Evolutionary conservation across 495 filamentous ascomycete species (phyloP).

Genomic region (Penicillium odoratum): DNA sequence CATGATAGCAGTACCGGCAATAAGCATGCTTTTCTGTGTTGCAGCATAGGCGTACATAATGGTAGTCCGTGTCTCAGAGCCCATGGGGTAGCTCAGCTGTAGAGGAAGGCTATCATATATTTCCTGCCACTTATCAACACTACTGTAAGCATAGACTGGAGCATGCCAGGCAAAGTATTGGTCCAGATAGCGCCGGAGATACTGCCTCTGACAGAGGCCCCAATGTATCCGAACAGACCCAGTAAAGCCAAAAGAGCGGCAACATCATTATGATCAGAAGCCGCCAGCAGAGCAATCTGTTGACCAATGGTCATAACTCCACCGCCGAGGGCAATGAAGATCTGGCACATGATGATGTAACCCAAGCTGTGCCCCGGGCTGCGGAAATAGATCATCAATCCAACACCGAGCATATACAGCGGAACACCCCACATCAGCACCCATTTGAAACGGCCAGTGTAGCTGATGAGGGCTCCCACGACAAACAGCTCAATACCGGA

Average conservation of each 20-base stretch:
- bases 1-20: slow-evolving; percentile 33
- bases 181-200: slow-evolving; percentile 69
- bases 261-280: slow-evolving; percentile 62
- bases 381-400: slow-evolving; percentile 69
- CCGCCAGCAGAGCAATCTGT: slow-evolving; percentile 69
- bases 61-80: slow-evolving; percentile 47
- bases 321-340: slow-evolving; percentile 67
- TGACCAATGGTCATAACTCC: slow-evolving; percentile 59
- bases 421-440: slow-evolving; percentile 56
- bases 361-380: slow-evolving; percentile 56
- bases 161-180: slow-evolving; percentile 52
- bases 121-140: slow-evolving; percentile 2
- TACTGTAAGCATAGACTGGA: slow-evolving; percentile 37
- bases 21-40: slow-evolving; percentile 39
- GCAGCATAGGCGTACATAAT: slow-evolving; percentile 57
- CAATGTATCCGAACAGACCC: slow-evolving; percentile 60
- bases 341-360: slow-evolving; percentile 71
- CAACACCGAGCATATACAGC: slow-evolving; percentile 54
- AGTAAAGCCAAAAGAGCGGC: slow-evolving; percentile 65
- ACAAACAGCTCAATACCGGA: slow-evolving; percentile 48
- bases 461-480: slow-evolving; percentile 53
- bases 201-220: slow-evolving; percentile 62
- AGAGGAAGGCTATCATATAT: slow-evolving; percentile 52
- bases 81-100: slow-evolving; percentile 54
- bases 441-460: slow-evolving; percentile 55